A percentile compares a stretch with the other conserved stretches of the same genome.
phyloP scores from a whole-genome alignment of 495 filamentous ascomycete species.

The Schizothecium vesticola region DNA sequence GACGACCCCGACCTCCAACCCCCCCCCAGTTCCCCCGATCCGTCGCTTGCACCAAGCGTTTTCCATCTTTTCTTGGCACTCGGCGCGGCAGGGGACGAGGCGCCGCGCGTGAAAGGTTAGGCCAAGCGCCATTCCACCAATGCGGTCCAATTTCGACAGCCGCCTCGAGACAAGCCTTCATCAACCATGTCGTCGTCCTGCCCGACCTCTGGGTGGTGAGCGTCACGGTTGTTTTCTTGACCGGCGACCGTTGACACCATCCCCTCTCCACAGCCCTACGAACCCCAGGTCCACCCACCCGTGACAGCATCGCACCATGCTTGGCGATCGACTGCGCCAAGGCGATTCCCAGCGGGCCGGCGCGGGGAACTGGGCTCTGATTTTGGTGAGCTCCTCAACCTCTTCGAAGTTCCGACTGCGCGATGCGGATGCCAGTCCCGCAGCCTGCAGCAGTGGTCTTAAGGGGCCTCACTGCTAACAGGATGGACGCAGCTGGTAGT shows the following conservation, averaged over 20 bases:
- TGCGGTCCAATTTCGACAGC: neutral
- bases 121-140: neutral
- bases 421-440: neutral
- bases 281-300: neutral
- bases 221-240: neutral
- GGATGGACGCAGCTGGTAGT: constrained; percentile 42
- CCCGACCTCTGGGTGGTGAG: neutral
- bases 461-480: neutral
- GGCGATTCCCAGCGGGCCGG: constrained; percentile 6
- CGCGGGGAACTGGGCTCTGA: constrained; percentile 5
- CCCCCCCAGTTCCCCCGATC: neutral
- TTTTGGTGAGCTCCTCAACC: constrained; percentile 1
- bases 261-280: neutral
- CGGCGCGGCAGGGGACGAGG: neutral
- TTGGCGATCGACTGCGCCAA: constrained; percentile 11
- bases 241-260: neutral
- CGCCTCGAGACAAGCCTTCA: neutral
- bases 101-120: neutral
- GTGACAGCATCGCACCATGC: constrained; percentile 7
- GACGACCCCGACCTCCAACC: too few species aligned
- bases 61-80: neutral
- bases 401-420: neutral
- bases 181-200: neutral
- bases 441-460: neutral
- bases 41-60: neutral